phyloP scores from a whole-genome alignment of 176 grass and related monocot species.

The Carex parvula region DNA sequence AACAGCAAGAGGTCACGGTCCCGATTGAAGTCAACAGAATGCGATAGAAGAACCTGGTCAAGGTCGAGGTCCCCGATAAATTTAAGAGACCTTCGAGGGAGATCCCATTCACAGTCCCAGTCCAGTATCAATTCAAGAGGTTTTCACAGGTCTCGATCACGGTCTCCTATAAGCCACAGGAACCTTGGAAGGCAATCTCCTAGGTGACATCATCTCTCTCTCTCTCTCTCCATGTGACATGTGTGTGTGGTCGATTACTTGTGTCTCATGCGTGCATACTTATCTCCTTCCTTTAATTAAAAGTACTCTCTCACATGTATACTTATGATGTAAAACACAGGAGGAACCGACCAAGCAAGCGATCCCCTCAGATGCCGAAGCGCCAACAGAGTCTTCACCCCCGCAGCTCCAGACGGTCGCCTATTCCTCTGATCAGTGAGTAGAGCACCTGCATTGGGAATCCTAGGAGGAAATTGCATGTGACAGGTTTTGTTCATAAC shows the following conservation, averaged over 20 bases:
- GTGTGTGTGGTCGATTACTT: neutral
- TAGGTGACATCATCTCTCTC: slow-evolving; percentile 1
- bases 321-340: neutral
- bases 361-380: neutral
- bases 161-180: neutral
- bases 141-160: neutral
- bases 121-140: neutral
- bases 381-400: neutral
- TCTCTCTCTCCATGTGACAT: neutral
- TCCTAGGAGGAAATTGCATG: neutral
- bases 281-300: neutral
- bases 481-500: neutral
- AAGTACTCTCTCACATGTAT: neutral
- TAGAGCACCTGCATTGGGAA: neutral
- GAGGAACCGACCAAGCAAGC: neutral
- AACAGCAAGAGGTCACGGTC: neutral
- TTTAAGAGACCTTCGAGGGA: neutral
- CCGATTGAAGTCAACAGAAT: neutral
- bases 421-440: neutral
- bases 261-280: neutral
- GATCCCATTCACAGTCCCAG: neutral
- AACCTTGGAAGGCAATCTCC: neutral
- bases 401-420: neutral
- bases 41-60: neutral
- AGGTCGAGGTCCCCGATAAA: neutral